Evolutionary conservation across 495 filamentous ascomycete genomes (phyloP).

Genomic region (Aspergillus mulundensis): DNA sequence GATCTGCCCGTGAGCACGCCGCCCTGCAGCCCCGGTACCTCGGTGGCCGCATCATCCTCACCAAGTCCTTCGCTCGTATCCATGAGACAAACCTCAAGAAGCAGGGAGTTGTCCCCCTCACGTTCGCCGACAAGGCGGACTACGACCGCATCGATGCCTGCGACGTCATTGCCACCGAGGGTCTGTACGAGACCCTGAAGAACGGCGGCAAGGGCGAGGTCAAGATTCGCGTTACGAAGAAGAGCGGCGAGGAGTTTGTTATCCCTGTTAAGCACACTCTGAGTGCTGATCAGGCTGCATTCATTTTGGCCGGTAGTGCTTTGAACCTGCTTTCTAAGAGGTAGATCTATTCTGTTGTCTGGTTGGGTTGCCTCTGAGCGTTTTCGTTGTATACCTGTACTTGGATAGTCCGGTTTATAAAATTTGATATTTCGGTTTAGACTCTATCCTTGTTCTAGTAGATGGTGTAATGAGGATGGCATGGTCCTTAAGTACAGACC

Average conservation of each 20-base stretch:
- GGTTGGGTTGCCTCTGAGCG: not conserved
- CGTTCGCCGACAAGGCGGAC: constrained; percentile 79
- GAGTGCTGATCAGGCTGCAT: constrained; percentile 80
- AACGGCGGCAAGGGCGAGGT: constrained; percentile 80
- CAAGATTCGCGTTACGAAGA: constrained; percentile 57
- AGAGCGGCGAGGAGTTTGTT: constrained; percentile 55
- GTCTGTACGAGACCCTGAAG: constrained; percentile 74
- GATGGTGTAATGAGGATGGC: too few species aligned
- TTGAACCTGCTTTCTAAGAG: constrained; percentile 75
- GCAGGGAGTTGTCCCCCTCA: constrained; percentile 92
- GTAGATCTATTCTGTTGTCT: not conserved
- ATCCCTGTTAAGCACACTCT: constrained; percentile 65
- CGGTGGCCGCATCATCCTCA: constrained; percentile 79
- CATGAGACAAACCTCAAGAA: constrained; percentile 99
- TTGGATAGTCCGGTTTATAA: not conserved
- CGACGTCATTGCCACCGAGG: constrained; percentile 76
- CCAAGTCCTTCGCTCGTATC: constrained; percentile 92
- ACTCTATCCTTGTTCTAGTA: too few species aligned
- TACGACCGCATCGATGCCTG: constrained; percentile 79
- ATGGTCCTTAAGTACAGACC: too few species aligned
- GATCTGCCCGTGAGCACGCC: constrained; percentile 90
- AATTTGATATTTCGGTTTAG: not conserved
- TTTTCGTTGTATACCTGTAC: not conserved
- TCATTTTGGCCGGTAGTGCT: constrained; percentile 90
- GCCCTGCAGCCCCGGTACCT: constrained; percentile 95